Conservation (phyloP, 139 green algal species). For the Picochlorum sp. region DNA sequence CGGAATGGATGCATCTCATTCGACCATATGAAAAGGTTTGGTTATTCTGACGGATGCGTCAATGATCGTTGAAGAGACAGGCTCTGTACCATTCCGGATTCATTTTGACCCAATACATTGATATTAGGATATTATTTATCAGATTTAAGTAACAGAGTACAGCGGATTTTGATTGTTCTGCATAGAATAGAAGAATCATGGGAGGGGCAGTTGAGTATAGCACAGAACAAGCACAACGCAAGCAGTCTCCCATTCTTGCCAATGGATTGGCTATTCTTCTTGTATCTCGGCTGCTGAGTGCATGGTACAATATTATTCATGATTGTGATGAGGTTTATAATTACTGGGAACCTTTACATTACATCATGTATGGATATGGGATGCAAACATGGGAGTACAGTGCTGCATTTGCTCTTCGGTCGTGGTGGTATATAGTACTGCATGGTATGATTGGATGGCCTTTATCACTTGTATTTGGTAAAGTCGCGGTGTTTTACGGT, state of each 20-base stretch:
- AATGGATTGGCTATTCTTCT: conserved; percentile 30
- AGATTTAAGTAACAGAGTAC: no score
- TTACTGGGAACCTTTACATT: conserved; percentile 88
- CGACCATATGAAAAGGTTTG: no score
- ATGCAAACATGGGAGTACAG: conserved; percentile 77
- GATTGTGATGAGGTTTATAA: conserved; percentile 91
- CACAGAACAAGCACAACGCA: no score
- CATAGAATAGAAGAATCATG: no score
- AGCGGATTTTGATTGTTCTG: no score
- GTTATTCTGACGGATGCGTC: no score
- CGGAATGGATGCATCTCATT: no score
- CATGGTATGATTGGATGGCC: conserved; percentile 40
- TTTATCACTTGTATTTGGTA: conserved; percentile 23
- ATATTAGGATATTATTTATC: no score
- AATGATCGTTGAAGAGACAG: no score
- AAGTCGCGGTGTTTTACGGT: conserved; percentile 47
- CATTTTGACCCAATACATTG: no score
- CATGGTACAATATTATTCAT: conserved; percentile 70
- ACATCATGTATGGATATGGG: conserved; percentile 62
- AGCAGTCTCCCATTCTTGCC: background rate
- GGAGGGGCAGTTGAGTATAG: no score
- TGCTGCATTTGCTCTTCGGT: conserved; percentile 61
- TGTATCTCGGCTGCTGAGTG: conserved; percentile 24
- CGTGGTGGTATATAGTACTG: conserved; percentile 75
- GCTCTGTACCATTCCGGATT: no score